These are phyloP conservation scores for Aspergillus neoniger DNA, from an alignment of 2,329 filamentous ascomycete genomes.

Conservation along the genomic window DNA sequence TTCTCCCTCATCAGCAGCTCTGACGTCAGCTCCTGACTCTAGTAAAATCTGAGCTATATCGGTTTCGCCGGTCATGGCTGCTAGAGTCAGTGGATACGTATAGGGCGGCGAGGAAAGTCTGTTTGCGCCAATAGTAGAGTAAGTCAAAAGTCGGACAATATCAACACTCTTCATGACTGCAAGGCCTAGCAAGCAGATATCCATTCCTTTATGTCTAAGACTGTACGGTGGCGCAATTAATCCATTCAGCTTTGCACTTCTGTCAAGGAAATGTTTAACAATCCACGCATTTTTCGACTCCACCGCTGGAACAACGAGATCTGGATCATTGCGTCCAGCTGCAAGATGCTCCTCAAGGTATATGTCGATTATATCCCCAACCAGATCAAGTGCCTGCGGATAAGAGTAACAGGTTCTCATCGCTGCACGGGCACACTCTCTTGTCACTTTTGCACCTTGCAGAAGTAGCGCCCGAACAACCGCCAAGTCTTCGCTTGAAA, in stretches of 20 bases:
- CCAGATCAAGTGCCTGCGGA: background rate
- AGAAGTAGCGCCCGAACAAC: background rate
- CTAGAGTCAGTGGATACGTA: constrained; percentile 5
- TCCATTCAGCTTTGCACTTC: constrained; percentile 5
- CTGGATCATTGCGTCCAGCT: background rate
- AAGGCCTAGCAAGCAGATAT: background rate
- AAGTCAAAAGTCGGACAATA: background rate
- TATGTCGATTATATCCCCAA: background rate
- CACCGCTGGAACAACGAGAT: background rate
- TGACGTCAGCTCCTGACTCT: background rate
- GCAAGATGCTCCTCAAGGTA: background rate
- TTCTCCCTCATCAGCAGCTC: background rate
- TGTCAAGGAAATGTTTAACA: background rate
- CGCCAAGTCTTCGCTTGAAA: background rate
- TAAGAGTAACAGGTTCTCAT: too few species aligned
- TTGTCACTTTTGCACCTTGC: constrained; percentile 5
- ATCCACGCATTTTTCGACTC: background rate
- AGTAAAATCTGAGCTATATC: background rate
- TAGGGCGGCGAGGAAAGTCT: background rate
- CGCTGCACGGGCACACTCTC: background rate
- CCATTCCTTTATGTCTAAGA: background rate
- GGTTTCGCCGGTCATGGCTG: background rate
- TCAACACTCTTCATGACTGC: background rate
- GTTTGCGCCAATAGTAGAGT: background rate
- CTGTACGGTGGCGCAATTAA: background rate